A percentile compares a stretch with the other conserved stretches of the same genome.
phyloP scores from a whole-genome alignment of 768 basidiomycete species.

The Lentinula raphanica region DNA sequence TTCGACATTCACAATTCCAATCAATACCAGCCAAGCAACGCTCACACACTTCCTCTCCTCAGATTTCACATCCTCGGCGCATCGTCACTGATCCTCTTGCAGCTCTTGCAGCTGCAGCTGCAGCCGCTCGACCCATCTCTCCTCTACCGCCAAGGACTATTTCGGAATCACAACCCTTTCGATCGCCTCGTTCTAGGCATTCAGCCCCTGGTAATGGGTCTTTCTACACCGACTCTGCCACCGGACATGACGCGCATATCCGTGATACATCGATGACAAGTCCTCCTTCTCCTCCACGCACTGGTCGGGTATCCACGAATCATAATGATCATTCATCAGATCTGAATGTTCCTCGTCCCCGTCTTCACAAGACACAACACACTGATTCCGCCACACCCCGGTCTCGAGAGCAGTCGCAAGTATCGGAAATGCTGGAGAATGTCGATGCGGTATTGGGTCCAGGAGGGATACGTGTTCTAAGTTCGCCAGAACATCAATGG shows the following conservation, averaged over 20 bases:
- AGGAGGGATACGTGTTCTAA: conserved; percentile 2
- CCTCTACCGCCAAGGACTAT: neutral
- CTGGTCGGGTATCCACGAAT: neutral
- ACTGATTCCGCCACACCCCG: neutral
- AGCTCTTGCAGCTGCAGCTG: conserved; percentile 1
- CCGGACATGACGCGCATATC: neutral
- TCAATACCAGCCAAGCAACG: neutral
- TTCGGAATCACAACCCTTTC: neutral
- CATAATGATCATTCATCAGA: neutral
- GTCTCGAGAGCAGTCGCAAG: neutral
- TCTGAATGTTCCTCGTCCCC: neutral
- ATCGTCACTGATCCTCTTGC: neutral
- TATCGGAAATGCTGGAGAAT: neutral
- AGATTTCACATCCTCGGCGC: neutral
- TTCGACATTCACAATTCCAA: neutral
- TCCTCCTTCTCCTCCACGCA: neutral
- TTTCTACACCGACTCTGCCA: neutral
- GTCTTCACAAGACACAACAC: neutral
- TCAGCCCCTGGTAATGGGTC: neutral
- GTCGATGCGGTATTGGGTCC: conserved; percentile 2
- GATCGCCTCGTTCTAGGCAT: neutral
- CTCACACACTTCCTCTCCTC: neutral
- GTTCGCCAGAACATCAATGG: conserved; percentile 5
- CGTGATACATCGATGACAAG: neutral
- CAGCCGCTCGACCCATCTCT: conserved; percentile 2